Conservation (phyloP, 345 rosid genomes). For the Aurinia saxatilis region DNA sequence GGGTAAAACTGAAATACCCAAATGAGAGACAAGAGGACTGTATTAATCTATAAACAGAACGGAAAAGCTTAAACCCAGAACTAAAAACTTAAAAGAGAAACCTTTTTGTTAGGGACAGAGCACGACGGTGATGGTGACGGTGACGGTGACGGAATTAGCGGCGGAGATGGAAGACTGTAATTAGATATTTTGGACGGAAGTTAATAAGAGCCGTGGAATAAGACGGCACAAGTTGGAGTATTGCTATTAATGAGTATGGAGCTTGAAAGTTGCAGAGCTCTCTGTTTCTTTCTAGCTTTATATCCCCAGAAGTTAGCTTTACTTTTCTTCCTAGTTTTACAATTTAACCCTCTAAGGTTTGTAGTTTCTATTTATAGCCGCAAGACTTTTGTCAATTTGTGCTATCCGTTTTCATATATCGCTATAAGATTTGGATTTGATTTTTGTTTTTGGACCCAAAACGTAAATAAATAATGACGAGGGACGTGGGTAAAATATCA, state of each 20-base stretch:
- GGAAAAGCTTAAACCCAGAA: neutral
- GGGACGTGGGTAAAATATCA: neutral
- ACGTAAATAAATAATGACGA: neutral
- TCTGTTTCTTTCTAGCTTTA: neutral
- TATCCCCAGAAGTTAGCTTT: neutral
- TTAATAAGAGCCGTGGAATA: neutral
- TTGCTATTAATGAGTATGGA: neutral
- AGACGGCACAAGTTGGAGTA: neutral
- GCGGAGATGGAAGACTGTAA: neutral
- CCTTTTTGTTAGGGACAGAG: constrained; percentile 1
- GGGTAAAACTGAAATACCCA: neutral
- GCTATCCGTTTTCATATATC: neutral
- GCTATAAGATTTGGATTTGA: neutral
- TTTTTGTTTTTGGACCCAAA: neutral
- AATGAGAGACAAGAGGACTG: neutral
- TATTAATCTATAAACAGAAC: neutral
- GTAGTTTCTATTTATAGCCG: neutral
- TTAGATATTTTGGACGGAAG: neutral
- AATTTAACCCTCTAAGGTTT: neutral
- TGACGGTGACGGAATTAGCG: neutral
- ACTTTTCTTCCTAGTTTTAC: constrained; percentile 5
- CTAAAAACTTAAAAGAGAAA: neutral
- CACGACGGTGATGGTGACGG: too few relatives aligned
- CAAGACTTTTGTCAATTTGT: neutral
- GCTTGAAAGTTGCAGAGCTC: constrained; percentile 4